Base-by-base conservation (phyloP, 805 yeast genomes). In the Teunomyces cretensis region DNA sequence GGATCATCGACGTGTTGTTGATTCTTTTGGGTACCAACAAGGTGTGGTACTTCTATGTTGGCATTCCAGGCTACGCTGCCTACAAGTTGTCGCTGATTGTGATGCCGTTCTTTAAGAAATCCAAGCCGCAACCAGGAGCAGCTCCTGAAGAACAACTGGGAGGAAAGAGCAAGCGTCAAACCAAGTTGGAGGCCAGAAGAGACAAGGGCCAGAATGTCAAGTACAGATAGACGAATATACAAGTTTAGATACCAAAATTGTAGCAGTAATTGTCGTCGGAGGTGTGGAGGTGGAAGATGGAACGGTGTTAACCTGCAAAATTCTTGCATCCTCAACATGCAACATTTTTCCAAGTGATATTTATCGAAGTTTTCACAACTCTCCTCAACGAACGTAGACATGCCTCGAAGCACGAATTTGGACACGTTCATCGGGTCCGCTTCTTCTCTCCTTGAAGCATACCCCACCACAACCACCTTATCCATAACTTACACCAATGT, bases 31-130 rank as follows among this genome's bases (percentile, higher is more conserved):
- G 90, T 5, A 59, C 77, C 35, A 78, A 78, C 58, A 73, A 74
- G 56, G 80, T 79, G 7, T 87, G 89, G 89, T 71, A 70, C 53
- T 46, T 83, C 30, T 75, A 72, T 51, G 46, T 67, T n/a, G 58
- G 67, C 5, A 70, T 82, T 33, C 88, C 88, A 1, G 73, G 64
- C 0, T 83, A 61, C 60, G 80, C 80, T 2, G 58, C 55, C 5
- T 80, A 70, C 64, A 79, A 78, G 57, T 49, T 78, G 14, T 65
- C 66, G 49, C 67, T 74, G 1, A 50, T 76, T 28, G 65, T 73
- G 13, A 38, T 50, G 16, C 51, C 51, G 7, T 51, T 48, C 14
- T 49, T 51, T 43, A 43, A 33, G 33, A 51, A 45, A 27, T 30
- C 33, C 9, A 44, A 37, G 42, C 33, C 46, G 6, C 28, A 41